Conservation (phyloP, 768 basidiomycete genomes). For the Dioszegia aurantiaca region DNA sequence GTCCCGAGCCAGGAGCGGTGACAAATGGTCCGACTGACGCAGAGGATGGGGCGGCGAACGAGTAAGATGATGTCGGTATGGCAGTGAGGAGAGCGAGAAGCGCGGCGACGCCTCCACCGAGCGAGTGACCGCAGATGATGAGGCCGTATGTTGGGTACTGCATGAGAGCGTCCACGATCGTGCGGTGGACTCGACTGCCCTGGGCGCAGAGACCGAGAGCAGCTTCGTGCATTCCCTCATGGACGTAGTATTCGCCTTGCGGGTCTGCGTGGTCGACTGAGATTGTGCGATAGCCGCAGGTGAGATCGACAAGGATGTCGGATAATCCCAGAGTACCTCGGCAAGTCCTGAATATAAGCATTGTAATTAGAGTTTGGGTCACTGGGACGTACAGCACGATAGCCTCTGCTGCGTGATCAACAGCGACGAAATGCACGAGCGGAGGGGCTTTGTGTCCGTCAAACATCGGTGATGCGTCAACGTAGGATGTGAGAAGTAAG, state of each 20-base stretch:
- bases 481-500: constrained; percentile 51
- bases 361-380: not conserved
- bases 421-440: constrained; percentile 50
- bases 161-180: constrained; percentile 45
- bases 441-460: constrained; percentile 40
- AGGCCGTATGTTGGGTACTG: constrained; percentile 50
- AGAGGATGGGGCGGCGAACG: not conserved
- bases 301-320: constrained; percentile 54
- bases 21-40: constrained; percentile 47
- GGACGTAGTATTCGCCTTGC: constrained; percentile 46
- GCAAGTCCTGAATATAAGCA: constrained; percentile 37
- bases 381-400: constrained; percentile 45
- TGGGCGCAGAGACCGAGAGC: constrained; percentile 42
- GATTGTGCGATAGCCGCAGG: constrained; percentile 51
- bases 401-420: constrained; percentile 50
- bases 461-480: constrained; percentile 40
- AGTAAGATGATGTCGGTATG: constrained; percentile 29
- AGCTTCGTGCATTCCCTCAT: constrained; percentile 50
- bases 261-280: constrained; percentile 43
- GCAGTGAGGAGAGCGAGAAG: constrained; percentile 49
- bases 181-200: constrained; percentile 50
- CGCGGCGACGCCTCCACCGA: constrained; percentile 54
- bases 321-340: constrained; percentile 52
- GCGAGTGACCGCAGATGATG: constrained; percentile 52
- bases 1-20: constrained; percentile 46